Evolutionary conservation across 2,329 filamentous ascomycete species (phyloP).

Genomic region (Trichoderma hamatum): DNA sequence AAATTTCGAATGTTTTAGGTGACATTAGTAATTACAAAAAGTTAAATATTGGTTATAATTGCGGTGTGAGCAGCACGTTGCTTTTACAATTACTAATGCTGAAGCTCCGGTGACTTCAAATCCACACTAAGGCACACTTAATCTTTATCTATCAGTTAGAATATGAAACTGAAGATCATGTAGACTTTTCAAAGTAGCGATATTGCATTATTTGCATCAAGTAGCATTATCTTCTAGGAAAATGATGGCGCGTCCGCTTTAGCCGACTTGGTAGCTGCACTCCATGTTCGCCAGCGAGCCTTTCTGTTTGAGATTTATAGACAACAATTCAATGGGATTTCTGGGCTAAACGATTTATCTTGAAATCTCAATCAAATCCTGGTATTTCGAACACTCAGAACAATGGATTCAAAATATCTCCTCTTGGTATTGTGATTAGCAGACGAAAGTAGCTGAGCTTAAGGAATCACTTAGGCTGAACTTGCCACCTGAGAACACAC

Average conservation of each 20-base stretch:
- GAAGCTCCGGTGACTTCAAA: neutral
- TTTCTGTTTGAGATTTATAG: neutral
- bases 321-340: too few species aligned
- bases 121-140: neutral
- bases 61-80: neutral
- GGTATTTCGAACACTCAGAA: too few species aligned
- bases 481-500: too few species aligned
- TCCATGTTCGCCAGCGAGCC: neutral
- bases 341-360: too few species aligned
- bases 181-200: neutral
- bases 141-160: too few species aligned
- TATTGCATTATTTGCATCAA: neutral
- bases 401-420: too few species aligned
- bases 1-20: neutral
- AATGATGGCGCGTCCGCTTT: too few species aligned
- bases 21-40: neutral
- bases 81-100: neutral
- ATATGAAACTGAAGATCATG: neutral
- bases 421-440: too few species aligned
- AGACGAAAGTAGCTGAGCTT: too few species aligned
- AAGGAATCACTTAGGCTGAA: too few species aligned
- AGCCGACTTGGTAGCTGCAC: too few species aligned
- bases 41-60: neutral
- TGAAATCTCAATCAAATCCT: too few species aligned
- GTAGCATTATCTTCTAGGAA: neutral